These are phyloP conservation scores for Acanthamoeba divionensis DNA, from an alignment of 208 protist genomes.

Conservation along the genomic window DNA sequence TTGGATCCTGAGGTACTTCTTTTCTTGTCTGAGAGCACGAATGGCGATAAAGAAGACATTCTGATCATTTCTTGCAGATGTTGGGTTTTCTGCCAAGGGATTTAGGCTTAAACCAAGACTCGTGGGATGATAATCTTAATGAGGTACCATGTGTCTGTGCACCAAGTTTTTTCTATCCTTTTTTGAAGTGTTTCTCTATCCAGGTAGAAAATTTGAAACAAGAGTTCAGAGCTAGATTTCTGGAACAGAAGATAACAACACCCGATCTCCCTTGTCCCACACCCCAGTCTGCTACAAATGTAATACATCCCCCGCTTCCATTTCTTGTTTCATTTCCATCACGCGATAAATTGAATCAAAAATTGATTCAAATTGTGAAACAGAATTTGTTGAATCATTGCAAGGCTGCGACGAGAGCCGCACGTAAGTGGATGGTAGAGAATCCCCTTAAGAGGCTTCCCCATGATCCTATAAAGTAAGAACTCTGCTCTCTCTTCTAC, in stretches of 20 bases:
- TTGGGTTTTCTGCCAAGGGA: slow-evolving; percentile 13
- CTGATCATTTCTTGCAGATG: background rate
- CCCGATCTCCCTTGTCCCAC: background rate
- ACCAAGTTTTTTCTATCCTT: no score
- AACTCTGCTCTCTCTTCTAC: background rate
- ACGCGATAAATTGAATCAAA: background rate
- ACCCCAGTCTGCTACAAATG: background rate
- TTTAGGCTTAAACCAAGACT: slow-evolving; percentile 24
- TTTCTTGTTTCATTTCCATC: background rate
- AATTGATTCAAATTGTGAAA: background rate
- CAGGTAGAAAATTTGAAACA: slow-evolving; percentile 15
- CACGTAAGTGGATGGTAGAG: slow-evolving; percentile 37
- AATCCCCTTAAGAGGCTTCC: slow-evolving; percentile 29
- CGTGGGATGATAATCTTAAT: slow-evolving; percentile 6
- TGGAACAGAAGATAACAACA: slow-evolving; percentile 15
- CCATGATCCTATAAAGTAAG: slow-evolving; percentile 22
- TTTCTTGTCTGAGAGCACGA: background rate
- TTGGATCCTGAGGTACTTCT: slow-evolving; percentile 62
- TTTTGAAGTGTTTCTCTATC: no score
- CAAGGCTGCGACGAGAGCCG: background rate
- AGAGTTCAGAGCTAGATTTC: background rate
- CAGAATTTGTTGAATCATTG: background rate
- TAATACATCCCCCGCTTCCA: background rate
- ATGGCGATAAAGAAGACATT: background rate
- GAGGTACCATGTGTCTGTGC: no score